Evolutionary conservation across 2,329 filamentous ascomycete genomes (phyloP).

Genomic region (Apiospora koreana): DNA sequence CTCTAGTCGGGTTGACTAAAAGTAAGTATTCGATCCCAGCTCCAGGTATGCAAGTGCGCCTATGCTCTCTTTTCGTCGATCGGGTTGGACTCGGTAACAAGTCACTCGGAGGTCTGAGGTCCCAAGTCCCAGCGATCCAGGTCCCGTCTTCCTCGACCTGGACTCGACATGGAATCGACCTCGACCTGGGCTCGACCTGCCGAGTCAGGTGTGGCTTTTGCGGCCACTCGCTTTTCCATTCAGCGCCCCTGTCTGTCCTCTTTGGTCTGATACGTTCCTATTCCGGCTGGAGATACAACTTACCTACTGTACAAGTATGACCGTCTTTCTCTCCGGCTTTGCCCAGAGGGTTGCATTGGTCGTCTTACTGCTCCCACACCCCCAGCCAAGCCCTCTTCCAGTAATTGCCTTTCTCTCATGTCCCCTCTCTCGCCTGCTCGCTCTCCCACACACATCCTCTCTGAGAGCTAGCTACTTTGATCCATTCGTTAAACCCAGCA

Average conservation of each 20-base stretch:
- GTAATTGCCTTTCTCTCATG: neutral
- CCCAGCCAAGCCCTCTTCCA: neutral
- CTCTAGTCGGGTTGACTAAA: neutral
- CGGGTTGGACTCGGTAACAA: conserved; percentile 1
- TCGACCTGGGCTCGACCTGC: neutral
- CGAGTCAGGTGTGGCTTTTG: conserved; percentile 7
- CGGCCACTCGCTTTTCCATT: neutral
- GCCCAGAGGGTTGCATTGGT: conserved; percentile 3
- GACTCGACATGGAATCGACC: neutral
- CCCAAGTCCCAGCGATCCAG: too few species aligned
- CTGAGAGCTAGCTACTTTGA: neutral
- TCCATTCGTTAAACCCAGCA: conserved; percentile 5
- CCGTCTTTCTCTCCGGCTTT: conserved; percentile 5
- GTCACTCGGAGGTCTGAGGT: neutral
- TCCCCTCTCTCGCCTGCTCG: neutral
- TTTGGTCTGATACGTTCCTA: conserved; percentile 6
- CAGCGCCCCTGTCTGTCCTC: conserved; percentile 1
- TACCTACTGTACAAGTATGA: neutral
- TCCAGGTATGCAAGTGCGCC: neutral
- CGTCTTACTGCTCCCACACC: conserved; percentile 6
- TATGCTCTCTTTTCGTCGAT: neutral
- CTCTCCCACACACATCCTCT: neutral
- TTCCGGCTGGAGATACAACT: conserved; percentile 5
- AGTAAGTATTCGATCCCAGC: neutral
- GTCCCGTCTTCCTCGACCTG: neutral